phyloP scores from a whole-genome alignment of 345 rosid genomes.

The Garcia nutans region DNA sequence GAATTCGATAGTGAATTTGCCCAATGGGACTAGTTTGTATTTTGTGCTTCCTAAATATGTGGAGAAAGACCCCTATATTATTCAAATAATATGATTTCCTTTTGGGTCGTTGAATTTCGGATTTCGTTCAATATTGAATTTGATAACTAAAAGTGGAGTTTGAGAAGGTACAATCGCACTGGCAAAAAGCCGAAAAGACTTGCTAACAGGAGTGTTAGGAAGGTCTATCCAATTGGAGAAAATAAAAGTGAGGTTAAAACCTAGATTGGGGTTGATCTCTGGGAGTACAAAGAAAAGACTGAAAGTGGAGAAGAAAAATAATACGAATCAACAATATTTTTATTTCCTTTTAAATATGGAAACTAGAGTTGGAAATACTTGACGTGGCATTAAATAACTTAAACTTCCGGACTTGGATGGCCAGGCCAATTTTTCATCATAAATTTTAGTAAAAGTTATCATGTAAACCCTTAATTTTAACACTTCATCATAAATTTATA shows the following conservation, averaged over 20 bases:
- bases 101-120: slow-evolving; percentile 62
- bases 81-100: slow-evolving; percentile 70
- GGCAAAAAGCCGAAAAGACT: slow-evolving; percentile 76
- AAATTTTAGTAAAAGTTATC: too few species aligned
- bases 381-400: too few species aligned
- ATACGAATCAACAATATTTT: too few species aligned
- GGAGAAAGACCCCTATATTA: slow-evolving; percentile 56
- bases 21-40: slow-evolving; percentile 91
- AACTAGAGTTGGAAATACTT: too few species aligned
- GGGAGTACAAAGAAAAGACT: slow-evolving; percentile 47
- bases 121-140: slow-evolving; percentile 70
- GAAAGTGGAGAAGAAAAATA: slow-evolving; percentile 73
- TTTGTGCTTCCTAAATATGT: slow-evolving; percentile 72
- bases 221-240: slow-evolving; percentile 74
- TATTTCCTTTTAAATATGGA: too few species aligned
- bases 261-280: slow-evolving; percentile 59
- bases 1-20: slow-evolving; percentile 79
- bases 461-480: too few species aligned
- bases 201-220: slow-evolving; percentile 59
- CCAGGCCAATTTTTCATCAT: too few species aligned
- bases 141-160: slow-evolving; percentile 72
- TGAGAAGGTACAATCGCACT: slow-evolving; percentile 29
- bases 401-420: too few species aligned
- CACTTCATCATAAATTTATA: too few species aligned
- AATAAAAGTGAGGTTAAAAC: slow-evolving; percentile 79